Base-by-base conservation (phyloP, 306 rosid species). In the Cyclanthera cordifolia region DNA sequence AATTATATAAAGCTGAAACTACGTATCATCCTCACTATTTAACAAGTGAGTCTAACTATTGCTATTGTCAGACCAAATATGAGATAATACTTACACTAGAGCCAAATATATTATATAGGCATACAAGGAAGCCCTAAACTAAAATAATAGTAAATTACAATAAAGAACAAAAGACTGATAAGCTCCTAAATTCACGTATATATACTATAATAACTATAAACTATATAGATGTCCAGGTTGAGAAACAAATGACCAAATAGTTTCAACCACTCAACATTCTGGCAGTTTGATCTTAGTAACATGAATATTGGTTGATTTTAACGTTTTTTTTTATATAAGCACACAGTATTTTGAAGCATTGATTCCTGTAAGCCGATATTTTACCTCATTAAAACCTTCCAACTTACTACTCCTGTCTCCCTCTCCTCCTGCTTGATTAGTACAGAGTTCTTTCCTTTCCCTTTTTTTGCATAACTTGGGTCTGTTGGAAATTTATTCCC, bases 341-440 rank as follows among this genome's bases (percentile, higher is more conserved):
- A 39, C 2, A 16, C 5, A 28, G 3, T 16, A 49, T 9, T 20
- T 66, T 72, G 27, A 55, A 24, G 58, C 73, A 32, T 43, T 25
- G 17, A 49, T 54, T 63, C 52, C 34, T 75, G 39, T 23, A 51
- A 41, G 23, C 67, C 25, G 23, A 6, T 25, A n/a, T 67, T 59
- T 50, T 83, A 91, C 96, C 97, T 81, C 75, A 20, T 69, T 64
- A 91, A 54, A 70, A 91, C 85, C 45, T 81, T 89, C 96, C 86
- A 87, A 76, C 95, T 89, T 64, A 89, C 87, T 54, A 89, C 76
- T 8, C 97, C 97, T 12, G 91, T 87, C 73, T 88, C 97, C 67
- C 90, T 68, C 72, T 91, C 97, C 82, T 91, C 97, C 81, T 87
- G 84, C 79, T 84, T 89, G 57, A 91, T 74, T 45, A 88, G 82